phyloP scores from a whole-genome alignment of 1,284 basidiomycete genomes.

The Puccinia hordei region DNA sequence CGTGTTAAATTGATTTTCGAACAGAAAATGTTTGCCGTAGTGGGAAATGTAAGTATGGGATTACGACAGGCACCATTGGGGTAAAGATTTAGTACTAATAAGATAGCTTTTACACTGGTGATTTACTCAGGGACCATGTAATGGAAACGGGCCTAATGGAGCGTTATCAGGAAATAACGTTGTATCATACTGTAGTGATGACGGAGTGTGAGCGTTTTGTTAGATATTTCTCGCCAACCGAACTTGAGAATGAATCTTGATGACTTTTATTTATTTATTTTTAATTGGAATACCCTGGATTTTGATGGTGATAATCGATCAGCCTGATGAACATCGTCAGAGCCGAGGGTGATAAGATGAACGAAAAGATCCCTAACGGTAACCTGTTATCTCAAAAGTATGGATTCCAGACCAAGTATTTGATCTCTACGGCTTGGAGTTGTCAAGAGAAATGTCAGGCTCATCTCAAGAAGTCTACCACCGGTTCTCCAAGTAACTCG shows the following conservation, averaged over 20 bases:
- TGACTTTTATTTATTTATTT: too few species aligned
- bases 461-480: neutral
- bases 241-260: too few species aligned
- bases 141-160: conserved; percentile 39
- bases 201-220: conserved; percentile 33
- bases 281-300: too few species aligned
- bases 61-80: neutral
- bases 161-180: conserved; percentile 27
- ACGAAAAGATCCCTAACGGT: conserved; percentile 25
- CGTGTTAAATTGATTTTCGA: neutral
- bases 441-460: conserved; percentile 46
- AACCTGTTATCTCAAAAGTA: conserved; percentile 32
- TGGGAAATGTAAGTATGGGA: conserved; percentile 32
- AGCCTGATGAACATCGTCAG: conserved; percentile 51
- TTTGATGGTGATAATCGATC: neutral
- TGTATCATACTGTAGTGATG: conserved; percentile 46
- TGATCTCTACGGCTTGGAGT: conserved; percentile 36
- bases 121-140: conserved; percentile 34
- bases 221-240: neutral
- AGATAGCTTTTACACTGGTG: neutral
- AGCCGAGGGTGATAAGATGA: conserved; percentile 42
- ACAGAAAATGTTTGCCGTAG: conserved; percentile 49
- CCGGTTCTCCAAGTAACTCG: neutral
- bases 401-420: conserved; percentile 37
- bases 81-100: neutral